These are phyloP conservation scores for Tephrocybe sp. DNA, from an alignment of 768 basidiomycete genomes.

Conservation along the genomic window DNA sequence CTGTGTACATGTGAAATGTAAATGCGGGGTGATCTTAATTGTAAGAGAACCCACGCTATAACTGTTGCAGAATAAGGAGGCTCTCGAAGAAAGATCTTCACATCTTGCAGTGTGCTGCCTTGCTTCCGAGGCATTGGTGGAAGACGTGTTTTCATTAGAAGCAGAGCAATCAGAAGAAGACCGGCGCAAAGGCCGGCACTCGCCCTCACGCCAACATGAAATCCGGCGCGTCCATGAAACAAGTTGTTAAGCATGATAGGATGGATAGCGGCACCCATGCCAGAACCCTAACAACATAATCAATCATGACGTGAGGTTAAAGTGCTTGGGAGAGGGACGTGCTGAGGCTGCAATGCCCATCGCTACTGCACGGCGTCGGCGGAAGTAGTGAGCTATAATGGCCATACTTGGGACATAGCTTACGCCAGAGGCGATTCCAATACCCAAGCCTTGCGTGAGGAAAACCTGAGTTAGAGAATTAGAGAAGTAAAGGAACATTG, in stretches of 20 bases:
- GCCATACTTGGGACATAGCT: conserved; percentile 45
- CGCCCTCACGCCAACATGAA: conserved; percentile 44
- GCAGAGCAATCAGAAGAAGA: conserved; percentile 4
- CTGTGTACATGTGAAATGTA: conserved; percentile 16
- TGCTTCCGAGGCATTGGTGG: conserved; percentile 31
- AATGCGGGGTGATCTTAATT: background rate
- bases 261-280: conserved; percentile 58
- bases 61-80: conserved; percentile 39
- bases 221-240: conserved; percentile 45
- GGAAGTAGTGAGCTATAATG: conserved; percentile 49
- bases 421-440: conserved; percentile 45
- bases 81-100: conserved; percentile 36
- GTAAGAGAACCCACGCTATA: conserved; percentile 27
- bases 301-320: background rate
- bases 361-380: conserved; percentile 40
- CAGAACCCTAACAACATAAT: conserved; percentile 35
- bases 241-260: conserved; percentile 64
- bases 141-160: conserved; percentile 38
- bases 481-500: background rate
- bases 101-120: conserved; percentile 23
- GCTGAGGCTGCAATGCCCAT: conserved; percentile 47
- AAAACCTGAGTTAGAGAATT: conserved; percentile 31
- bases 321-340: conserved; percentile 9
- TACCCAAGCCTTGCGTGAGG: conserved; percentile 43
- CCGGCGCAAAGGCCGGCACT: conserved; percentile 20